Evolutionary conservation across 139 green algal genomes (phyloP).

Genomic region (Micractinium sp.): DNA sequence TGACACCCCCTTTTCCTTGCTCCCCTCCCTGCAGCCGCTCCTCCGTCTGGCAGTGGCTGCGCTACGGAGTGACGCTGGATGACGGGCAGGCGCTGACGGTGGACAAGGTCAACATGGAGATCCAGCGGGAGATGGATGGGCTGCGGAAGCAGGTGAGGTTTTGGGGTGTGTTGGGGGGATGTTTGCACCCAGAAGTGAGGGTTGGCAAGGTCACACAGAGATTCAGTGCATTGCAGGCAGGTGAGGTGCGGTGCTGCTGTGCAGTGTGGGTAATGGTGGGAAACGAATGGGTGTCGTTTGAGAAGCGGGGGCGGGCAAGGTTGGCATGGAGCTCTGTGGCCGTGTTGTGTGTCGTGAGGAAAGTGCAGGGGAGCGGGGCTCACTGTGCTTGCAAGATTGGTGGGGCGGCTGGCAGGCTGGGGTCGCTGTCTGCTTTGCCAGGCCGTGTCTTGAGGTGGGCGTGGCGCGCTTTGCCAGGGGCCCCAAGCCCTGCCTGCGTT

Average conservation of each 20-base stretch:
- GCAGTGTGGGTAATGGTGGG: not conserved
- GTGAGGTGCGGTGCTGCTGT: not conserved
- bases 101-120: slow-evolving; percentile 32
- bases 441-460: too few species aligned
- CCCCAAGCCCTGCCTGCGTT: not conserved
- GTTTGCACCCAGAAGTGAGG: too few species aligned
- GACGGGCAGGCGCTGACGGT: slow-evolving; percentile 67
- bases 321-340: too few species aligned
- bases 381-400: too few species aligned
- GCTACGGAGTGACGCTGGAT: slow-evolving; percentile 67
- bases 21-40: slow-evolving; percentile 13
- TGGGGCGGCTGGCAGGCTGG: too few species aligned
- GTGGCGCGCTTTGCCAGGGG: not conserved
- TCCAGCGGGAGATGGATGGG: slow-evolving; percentile 73
- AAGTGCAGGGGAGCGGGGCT: too few species aligned
- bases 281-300: not conserved
- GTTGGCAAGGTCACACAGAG: too few species aligned
- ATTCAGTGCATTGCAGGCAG: too few species aligned
- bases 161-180: too few species aligned
- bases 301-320: too few species aligned
- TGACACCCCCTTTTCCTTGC: slow-evolving; percentile 24
- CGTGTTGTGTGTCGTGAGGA: too few species aligned
- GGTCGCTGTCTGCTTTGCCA: too few species aligned
- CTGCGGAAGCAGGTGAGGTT: slow-evolving; percentile 51
- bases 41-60: slow-evolving; percentile 84